Evolutionary conservation across 192 early-diverging fungal genomes (phyloP), one percentile per base, ranked within the genome.

Genomic region (Backusella tarrabulga): DNA sequence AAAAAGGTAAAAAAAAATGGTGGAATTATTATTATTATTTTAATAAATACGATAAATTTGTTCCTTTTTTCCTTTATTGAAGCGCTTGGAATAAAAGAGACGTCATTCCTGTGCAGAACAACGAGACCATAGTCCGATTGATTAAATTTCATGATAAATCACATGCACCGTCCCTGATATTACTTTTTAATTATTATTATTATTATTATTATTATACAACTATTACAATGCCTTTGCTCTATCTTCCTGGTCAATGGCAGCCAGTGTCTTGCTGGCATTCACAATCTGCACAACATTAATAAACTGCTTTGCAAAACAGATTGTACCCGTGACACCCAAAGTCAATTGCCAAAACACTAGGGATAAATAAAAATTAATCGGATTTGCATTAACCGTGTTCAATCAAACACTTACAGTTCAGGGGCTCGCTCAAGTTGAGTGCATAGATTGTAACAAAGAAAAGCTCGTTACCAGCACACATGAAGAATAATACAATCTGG

Each of bases 251-350:
- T 98, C 97, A 52, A 91, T 75, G 26, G 80, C 81, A 1, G 93
- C 97, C 68, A 98, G 86, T 17, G 85, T 88, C 75, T 92, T 85
- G 77, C 91, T 90, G 12, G 98, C 97, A 69, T 93, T 94, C n/a
- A 92, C 88, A 71, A 99, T 91, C 88, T 99, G 98, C 34, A 99
- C 89, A 52, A 96, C 90, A 83, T 97, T 99, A 83, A 97, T 90
- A 54, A 93, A 83, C 84, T 99, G 95, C 88, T 99, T 99, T 72
- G 92, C 87, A 46, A 88, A 83, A 76, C 89, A 96, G 71, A 99
- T 85, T 0, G 96, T 93, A 76, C 93, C 88, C 6, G 88, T 89
- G 7, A 89, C 8, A 14, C 74, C 26, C 7, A 83, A 73, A 8
- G 81, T 19, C 38, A 67, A 32, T 46, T 34, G 71, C 78, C 79